Evolutionary conservation across 768 basidiomycete species (phyloP).

Genomic region (Brasilioporus rufonigricans): DNA sequence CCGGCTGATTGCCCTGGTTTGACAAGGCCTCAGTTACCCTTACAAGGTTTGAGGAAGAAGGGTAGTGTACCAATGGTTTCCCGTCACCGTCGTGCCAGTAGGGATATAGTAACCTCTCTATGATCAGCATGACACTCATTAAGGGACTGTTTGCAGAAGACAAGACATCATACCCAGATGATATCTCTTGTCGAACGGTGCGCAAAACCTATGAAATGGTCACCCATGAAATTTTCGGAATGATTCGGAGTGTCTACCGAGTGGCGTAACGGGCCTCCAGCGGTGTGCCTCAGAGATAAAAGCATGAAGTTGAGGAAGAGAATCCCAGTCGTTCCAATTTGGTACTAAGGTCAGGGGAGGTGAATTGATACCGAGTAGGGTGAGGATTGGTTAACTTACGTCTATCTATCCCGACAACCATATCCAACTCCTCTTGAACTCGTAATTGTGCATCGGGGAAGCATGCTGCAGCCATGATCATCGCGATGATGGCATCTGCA

Average conservation of each 20-base stretch:
- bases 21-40: background rate
- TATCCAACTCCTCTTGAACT: conserved; percentile 54
- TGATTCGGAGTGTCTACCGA: conserved; percentile 16
- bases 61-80: conserved; percentile 19
- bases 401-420: conserved; percentile 43
- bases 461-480: conserved; percentile 51
- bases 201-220: conserved; percentile 37
- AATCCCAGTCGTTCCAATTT: conserved; percentile 31
- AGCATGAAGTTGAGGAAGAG: conserved; percentile 36
- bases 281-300: conserved; percentile 37
- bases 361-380: background rate
- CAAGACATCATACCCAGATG: conserved; percentile 43
- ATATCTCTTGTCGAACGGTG: conserved; percentile 66
- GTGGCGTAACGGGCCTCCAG: conserved; percentile 35
- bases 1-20: conserved; percentile 46
- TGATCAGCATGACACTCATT: background rate
- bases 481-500: conserved; percentile 32
- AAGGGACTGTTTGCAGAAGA: conserved; percentile 30
- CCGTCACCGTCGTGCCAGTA: conserved; percentile 20
- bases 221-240: too few relatives aligned
- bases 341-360: conserved; percentile 28
- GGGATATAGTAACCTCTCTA: conserved; percentile 25
- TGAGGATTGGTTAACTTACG: conserved; percentile 7
- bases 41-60: background rate
- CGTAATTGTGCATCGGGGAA: conserved; percentile 48